A percentile compares a stretch with the other conserved stretches of the same genome.
phyloP scores from a whole-genome alignment of 805 yeast genomes.

The Saturnispora mendoncae region DNA sequence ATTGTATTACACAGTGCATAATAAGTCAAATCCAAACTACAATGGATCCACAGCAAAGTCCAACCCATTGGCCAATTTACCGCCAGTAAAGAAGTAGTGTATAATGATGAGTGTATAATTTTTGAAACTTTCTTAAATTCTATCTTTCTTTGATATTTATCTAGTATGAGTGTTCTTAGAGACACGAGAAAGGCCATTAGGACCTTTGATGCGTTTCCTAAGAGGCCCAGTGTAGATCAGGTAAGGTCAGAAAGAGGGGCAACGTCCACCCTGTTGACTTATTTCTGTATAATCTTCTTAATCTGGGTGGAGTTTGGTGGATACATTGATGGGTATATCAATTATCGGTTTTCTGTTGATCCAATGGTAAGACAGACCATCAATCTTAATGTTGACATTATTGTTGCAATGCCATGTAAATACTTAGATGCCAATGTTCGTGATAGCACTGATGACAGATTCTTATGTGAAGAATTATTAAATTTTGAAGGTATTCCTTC shows the following conservation, averaged over 20 bases:
- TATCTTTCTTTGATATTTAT: too few species aligned
- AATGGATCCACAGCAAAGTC: constrained; percentile 19
- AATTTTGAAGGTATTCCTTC: constrained; percentile 59
- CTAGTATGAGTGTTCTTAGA: background rate
- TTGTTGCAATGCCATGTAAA: constrained; percentile 79
- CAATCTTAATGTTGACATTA: constrained; percentile 67
- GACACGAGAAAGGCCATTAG: constrained; percentile 21
- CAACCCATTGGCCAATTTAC: constrained; percentile 2
- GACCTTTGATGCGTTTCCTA: constrained; percentile 70
- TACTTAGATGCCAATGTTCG: constrained; percentile 63
- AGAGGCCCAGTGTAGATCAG: constrained; percentile 59
- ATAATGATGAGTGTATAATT: background rate
- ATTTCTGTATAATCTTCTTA: constrained; percentile 53
- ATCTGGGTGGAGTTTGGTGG: constrained; percentile 83
- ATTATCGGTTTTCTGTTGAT: constrained; percentile 72
- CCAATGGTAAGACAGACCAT: constrained; percentile 46
- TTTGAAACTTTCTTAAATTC: background rate
- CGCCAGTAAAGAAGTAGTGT: background rate
- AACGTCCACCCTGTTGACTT: constrained; percentile 54
- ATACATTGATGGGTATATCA: constrained; percentile 71
- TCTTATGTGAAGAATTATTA: constrained; percentile 68
- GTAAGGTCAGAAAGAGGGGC: constrained; percentile 76
- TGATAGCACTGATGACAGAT: constrained; percentile 70
- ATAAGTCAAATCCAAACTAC: constrained; percentile 29
- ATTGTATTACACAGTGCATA: constrained; percentile 47